Percentiles rank a stretch among this genome's conserved stretches.
Evolutionary conservation across 202 grass and related monocot genomes (phyloP).

Genomic region (Hordeum pubiflorum): DNA sequence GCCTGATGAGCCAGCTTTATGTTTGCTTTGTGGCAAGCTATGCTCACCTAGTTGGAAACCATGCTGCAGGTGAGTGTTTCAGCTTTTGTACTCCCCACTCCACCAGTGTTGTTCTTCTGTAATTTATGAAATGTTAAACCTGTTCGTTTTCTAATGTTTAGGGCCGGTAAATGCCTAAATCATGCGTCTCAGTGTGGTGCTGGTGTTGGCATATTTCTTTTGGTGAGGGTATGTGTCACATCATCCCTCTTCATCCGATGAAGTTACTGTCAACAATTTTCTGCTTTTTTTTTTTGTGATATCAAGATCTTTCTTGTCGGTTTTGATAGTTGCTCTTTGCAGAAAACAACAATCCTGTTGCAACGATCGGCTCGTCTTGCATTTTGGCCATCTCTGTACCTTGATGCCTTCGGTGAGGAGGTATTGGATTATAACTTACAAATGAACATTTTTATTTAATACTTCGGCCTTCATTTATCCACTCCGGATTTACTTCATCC

Average conservation of each 20-base stretch:
- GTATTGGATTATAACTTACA: constrained; percentile 37
- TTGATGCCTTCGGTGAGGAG: constrained; percentile 95
- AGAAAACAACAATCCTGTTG: constrained; percentile 94
- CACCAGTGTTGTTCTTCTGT: background rate
- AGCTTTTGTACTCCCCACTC: constrained; percentile 3
- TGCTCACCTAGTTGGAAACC: constrained; percentile 87
- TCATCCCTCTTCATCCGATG: background rate
- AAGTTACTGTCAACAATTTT: constrained; percentile 17
- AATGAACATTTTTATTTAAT: background rate
- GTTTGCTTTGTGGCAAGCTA: constrained; percentile 83
- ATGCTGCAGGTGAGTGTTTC: constrained; percentile 70
- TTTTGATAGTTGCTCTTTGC: constrained; percentile 24
- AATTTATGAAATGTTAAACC: constrained; percentile 11
- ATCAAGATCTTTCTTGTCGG: constrained; percentile 8
- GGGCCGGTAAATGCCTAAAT: constrained; percentile 75
- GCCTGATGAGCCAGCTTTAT: constrained; percentile 86
- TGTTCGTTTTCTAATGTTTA: constrained; percentile 29
- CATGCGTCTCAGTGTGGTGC: constrained; percentile 80
- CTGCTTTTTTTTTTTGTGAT: constrained; percentile 2
- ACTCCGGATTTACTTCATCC: background rate
- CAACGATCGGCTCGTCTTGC: constrained; percentile 77
- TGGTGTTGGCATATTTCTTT: constrained; percentile 88
- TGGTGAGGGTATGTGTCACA: constrained; percentile 74
- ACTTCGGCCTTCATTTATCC: background rate
- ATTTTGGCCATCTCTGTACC: constrained; percentile 91